Evolutionary conservation across 257 asterid species (phyloP).

Genomic region (Solanum sitiens): DNA sequence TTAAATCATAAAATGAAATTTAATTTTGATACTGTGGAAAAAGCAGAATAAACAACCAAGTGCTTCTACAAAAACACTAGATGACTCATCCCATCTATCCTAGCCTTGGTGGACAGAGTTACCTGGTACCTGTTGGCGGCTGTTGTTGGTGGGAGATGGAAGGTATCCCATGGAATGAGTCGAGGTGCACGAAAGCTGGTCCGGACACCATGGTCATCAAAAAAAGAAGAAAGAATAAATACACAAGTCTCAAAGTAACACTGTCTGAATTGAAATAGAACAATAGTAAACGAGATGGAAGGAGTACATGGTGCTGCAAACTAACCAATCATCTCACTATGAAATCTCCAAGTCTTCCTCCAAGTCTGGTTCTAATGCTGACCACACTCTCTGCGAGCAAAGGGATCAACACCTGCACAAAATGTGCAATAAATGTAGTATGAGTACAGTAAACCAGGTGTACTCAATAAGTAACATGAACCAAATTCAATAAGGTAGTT

Average conservation of each 20-base stretch:
- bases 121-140: neutral
- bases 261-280: neutral
- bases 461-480: neutral
- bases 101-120: neutral
- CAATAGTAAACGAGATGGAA: neutral
- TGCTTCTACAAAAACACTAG: neutral
- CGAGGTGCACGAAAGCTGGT: neutral
- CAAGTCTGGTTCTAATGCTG: neutral
- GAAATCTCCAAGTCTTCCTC: neutral
- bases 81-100: neutral
- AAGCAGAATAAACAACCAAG: neutral
- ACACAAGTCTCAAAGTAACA: neutral
- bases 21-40: neutral
- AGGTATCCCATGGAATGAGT: neutral
- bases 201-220: neutral
- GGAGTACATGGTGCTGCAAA: neutral
- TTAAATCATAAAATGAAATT: neutral
- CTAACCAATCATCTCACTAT: neutral
- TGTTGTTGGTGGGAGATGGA: neutral
- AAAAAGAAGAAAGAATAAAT: neutral
- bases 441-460: neutral
- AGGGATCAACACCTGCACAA: neutral
- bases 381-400: neutral
- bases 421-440: neutral
- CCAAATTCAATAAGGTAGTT: neutral